Evolutionary conservation across 2,329 filamentous ascomycete genomes (phyloP), one percentile per base, ranked within the genome.

Genomic region (Colletotrichum paranaense): DNA sequence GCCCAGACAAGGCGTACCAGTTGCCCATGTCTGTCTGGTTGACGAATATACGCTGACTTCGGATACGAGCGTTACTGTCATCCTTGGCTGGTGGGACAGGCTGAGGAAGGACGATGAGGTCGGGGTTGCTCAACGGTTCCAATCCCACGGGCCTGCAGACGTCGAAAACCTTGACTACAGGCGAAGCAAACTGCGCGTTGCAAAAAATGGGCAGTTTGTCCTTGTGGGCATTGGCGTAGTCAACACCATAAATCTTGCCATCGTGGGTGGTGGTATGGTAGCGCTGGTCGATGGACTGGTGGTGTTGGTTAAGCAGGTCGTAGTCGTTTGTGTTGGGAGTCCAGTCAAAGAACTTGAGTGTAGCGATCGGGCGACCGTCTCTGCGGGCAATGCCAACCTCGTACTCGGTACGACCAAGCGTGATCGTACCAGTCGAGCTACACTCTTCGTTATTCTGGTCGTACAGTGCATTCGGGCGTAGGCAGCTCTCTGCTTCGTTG

Each of bases 291-390:
- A 95, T 92, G 0, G 95, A 95, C 12, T 87, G 84, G 16, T 89
- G 89, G 79, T 98, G 97, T 79, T 98, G 95, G 62, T 90, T 90
- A 78, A 95, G 92, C 7, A 99, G 90, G 80, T 99, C 97, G 75
- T 90, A 90, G 82, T 99, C 96, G 74, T 92, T 94, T 72, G 93
- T 97, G 82, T 99, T 99, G 16, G 95, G 94, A 0, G 92, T 92
- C 97, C 97, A 99, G 81, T 99, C 97, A 12, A 95, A 93, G 80
- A 97, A 99, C 76, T 92, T 95, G 77, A 99, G 90, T 0, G 94
- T 98, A 78, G 95, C 97, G 75, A 99, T 93, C 8, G 91, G 90
- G 72, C 92, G 90, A 1, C 93, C 92, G 76, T 93, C 90, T 57
- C 88, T 90, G 73, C 94, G 92, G 76, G 95, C 93, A 57, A 99